These are phyloP conservation scores for Lodderomyces jiufengensis DNA, from an alignment of 1,139 yeast genomes.

Conservation along the genomic window DNA sequence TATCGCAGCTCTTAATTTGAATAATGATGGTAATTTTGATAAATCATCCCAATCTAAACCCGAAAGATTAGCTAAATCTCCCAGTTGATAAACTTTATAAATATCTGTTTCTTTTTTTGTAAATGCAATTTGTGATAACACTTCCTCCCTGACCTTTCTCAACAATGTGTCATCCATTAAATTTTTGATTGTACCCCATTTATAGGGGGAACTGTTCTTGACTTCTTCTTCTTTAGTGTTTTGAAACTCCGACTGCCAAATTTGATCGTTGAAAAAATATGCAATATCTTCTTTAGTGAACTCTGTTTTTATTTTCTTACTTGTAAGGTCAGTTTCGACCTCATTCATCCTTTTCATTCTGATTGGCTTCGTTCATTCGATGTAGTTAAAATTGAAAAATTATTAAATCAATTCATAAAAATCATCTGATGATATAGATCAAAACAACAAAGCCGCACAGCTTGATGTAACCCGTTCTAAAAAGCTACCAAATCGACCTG, in stretches of 20 bases:
- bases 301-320: constrained; percentile 20
- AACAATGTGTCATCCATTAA: constrained; percentile 74
- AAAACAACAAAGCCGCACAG: too few relatives aligned
- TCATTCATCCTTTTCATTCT: constrained; percentile 6
- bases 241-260: constrained; percentile 50
- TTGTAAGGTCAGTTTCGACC: constrained; percentile 3
- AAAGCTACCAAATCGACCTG: too few relatives aligned
- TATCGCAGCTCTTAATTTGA: constrained; percentile 76
- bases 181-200: constrained; percentile 81
- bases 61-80: constrained; percentile 89
- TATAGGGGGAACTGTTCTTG: constrained; percentile 64
- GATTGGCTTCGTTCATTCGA: too few relatives aligned
- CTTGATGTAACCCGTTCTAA: too few relatives aligned
- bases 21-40: constrained; percentile 67
- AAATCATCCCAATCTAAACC: constrained; percentile 79
- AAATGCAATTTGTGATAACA: constrained; percentile 77
- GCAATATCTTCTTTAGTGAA: constrained; percentile 38
- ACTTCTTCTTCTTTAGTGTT: constrained; percentile 38
- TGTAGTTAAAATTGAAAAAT: not conserved
- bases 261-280: constrained; percentile 49
- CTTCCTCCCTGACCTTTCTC: constrained; percentile 78
- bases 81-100: constrained; percentile 90
- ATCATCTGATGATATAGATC: too few relatives aligned
- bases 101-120: constrained; percentile 96
- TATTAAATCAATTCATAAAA: too few relatives aligned